These are phyloP conservation scores for Gaertneriomyces semiglobifer DNA, from an alignment of 192 early-diverging fungal species.

Conservation along the genomic window DNA sequence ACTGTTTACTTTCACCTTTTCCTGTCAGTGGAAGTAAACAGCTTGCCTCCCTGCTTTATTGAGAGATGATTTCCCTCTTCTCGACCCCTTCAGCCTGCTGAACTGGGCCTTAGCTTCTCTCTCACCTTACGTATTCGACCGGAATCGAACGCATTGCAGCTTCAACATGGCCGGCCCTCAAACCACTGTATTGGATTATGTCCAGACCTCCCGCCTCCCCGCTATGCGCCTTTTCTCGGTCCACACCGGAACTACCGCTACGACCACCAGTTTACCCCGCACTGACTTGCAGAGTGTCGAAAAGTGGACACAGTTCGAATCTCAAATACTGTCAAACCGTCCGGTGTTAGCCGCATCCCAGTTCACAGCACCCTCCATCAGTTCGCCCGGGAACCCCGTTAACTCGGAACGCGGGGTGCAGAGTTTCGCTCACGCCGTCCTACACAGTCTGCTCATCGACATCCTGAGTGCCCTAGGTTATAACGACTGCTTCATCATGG, in stretches of 20 bases:
- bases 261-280: slow-evolving; percentile 11
- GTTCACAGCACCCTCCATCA: neutral
- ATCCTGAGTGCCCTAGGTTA: neutral
- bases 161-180: too few relatives aligned
- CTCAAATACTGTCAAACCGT: neutral
- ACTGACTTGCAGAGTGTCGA: slow-evolving; percentile 9
- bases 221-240: neutral
- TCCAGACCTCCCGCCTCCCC: neutral
- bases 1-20: too few relatives aligned
- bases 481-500: neutral
- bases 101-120: too few relatives aligned
- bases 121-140: too few relatives aligned
- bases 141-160: too few relatives aligned
- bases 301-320: neutral
- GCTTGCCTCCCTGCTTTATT: too few relatives aligned
- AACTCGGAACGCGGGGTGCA: neutral
- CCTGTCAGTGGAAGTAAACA: too few relatives aligned
- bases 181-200: slow-evolving; percentile 1
- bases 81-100: too few relatives aligned
- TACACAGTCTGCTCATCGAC: neutral
- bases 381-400: neutral
- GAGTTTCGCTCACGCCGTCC: neutral
- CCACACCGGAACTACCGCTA: slow-evolving; percentile 2
- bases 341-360: neutral
- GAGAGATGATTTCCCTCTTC: too few relatives aligned